These are phyloP conservation scores for Lagenaria siceraria DNA, from an alignment of 306 rosid genomes.

Conservation along the genomic window DNA sequence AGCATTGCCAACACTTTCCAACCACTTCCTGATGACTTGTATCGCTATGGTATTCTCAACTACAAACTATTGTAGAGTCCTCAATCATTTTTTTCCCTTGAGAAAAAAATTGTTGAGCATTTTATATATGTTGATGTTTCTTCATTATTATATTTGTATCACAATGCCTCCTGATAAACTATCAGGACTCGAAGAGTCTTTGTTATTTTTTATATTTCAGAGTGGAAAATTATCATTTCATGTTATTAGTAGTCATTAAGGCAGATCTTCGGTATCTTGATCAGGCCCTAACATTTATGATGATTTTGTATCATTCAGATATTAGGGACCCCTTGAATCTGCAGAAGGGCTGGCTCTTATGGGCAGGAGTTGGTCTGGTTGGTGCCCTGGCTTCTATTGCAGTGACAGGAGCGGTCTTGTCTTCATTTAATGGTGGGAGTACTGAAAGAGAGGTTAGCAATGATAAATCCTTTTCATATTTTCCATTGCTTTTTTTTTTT, in stretches of 20 bases:
- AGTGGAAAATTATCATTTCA: background rate
- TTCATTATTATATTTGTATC: background rate
- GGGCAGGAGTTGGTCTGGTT: slow-evolving; percentile 87
- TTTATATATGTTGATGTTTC: background rate
- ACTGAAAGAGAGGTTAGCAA: slow-evolving; percentile 73
- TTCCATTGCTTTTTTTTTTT: background rate
- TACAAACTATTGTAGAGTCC: background rate
- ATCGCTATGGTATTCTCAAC: slow-evolving; percentile 53
- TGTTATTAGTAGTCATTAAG: background rate
- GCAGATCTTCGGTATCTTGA: background rate
- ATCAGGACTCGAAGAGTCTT: background rate
- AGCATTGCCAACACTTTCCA: slow-evolving; percentile 48
- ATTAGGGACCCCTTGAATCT: slow-evolving; percentile 66
- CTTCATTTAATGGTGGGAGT: slow-evolving; percentile 54
- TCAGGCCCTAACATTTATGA: background rate
- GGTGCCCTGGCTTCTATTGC: slow-evolving; percentile 66
- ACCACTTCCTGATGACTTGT: slow-evolving; percentile 71
- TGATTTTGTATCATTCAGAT: slow-evolving; percentile 36
- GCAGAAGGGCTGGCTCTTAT: slow-evolving; percentile 87
- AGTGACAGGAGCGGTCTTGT: slow-evolving; percentile 53
- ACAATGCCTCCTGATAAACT: background rate
- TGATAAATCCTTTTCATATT: background rate
- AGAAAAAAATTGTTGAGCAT: background rate
- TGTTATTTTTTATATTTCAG: background rate
- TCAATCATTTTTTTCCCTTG: background rate